phyloP scores from a whole-genome alignment of 192 early-diverging fungal genomes.

The Fimicolochytrium jonesii region DNA sequence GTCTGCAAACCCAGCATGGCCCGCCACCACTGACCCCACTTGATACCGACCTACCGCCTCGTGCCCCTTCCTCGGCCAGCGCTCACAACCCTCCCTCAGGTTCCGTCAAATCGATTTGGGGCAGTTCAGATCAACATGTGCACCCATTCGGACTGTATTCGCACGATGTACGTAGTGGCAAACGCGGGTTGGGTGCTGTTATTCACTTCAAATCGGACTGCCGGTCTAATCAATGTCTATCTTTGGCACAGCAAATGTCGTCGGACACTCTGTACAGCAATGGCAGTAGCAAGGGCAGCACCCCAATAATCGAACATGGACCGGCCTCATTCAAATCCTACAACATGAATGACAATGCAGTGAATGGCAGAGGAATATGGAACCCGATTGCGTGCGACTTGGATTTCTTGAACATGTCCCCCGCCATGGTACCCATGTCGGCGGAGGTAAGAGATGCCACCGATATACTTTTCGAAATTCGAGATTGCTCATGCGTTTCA shows the following conservation, averaged over 20 bases:
- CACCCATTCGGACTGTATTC: constrained; percentile 9
- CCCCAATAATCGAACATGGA: background rate
- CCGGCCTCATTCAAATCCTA: background rate
- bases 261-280: constrained; percentile 21
- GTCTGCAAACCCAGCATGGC: background rate
- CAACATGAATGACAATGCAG: background rate
- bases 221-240: too few species aligned
- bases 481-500: background rate
- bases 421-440: constrained; percentile 19
- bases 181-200: too few species aligned
- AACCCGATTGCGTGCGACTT: constrained; percentile 18
- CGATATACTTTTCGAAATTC: background rate
- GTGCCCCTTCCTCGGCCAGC: constrained; percentile 8
- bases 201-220: too few species aligned
- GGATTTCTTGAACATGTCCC: constrained; percentile 21
- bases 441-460: constrained; percentile 10
- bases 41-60: constrained; percentile 1
- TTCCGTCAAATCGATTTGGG: constrained; percentile 23
- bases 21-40: background rate
- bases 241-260: background rate
- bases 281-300: constrained; percentile 23
- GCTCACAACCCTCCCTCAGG: background rate
- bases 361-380: constrained; percentile 6
- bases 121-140: constrained; percentile 2
- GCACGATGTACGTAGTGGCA: constrained; percentile 1